These are phyloP conservation scores for Lolium perenne DNA, from an alignment of 176 grass and related monocot species.

Conservation along the genomic window DNA sequence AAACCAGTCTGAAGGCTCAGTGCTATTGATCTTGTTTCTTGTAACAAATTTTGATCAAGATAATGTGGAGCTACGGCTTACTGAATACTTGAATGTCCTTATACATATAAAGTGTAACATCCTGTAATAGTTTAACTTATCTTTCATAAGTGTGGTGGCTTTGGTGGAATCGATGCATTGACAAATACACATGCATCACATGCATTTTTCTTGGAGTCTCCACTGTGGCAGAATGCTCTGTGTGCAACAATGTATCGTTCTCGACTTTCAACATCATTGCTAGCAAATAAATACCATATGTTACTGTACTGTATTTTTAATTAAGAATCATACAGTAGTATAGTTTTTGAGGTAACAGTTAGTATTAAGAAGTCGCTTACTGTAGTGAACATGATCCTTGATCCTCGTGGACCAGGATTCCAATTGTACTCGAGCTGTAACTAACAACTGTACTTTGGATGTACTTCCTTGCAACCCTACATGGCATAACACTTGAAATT, in stretches of 20 bases:
- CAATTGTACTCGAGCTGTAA: background rate
- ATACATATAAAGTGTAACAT: slow-evolving; percentile 26
- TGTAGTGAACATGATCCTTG: background rate
- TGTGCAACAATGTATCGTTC: slow-evolving; percentile 13
- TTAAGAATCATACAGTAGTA: background rate
- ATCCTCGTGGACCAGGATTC: slow-evolving; percentile 5
- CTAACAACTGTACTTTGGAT: slow-evolving; percentile 9
- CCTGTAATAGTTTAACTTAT: slow-evolving; percentile 3
- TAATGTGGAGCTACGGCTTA: slow-evolving; percentile 25
- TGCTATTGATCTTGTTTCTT: slow-evolving; percentile 13
- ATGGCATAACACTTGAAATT: slow-evolving; percentile 3
- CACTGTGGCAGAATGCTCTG: slow-evolving; percentile 1
- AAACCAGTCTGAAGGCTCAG: slow-evolving; percentile 13
- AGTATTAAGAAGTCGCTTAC: slow-evolving; percentile 14
- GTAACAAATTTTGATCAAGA: slow-evolving; percentile 20
- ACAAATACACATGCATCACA: slow-evolving; percentile 15
- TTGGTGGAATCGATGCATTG: slow-evolving; percentile 26
- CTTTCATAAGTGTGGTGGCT: slow-evolving; percentile 19
- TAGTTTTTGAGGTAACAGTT: slow-evolving; percentile 28
- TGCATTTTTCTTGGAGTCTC: slow-evolving; percentile 18
- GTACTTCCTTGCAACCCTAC: slow-evolving; percentile 13
- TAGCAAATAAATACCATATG: slow-evolving; percentile 26
- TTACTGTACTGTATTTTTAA: background rate
- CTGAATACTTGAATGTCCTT: background rate
- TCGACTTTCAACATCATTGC: background rate